phyloP scores from a whole-genome alignment of 2,329 filamentous ascomycete species.

The Verruconis gallopava region DNA sequence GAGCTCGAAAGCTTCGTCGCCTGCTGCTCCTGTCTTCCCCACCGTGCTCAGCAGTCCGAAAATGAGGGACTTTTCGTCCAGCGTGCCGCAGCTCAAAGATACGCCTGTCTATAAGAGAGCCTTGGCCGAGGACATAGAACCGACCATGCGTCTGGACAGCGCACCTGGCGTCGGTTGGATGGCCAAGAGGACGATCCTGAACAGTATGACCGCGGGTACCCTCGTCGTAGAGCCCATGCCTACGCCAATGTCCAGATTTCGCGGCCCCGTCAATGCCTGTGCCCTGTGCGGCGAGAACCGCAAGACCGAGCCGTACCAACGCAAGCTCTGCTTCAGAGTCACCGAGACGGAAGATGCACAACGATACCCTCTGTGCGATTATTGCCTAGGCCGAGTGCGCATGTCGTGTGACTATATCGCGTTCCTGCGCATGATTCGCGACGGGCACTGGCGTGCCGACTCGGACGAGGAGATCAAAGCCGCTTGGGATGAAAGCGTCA shows the following conservation, averaged over 20 bases:
- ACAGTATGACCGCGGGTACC: conserved; percentile 69
- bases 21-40: conserved; percentile 37
- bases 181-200: conserved; percentile 71
- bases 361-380: conserved; percentile 77
- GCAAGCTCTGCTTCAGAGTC: conserved; percentile 79
- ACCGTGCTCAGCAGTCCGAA: not conserved
- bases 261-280: conserved; percentile 53
- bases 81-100: conserved; percentile 63
- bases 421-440: conserved; percentile 66
- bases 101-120: conserved; percentile 89
- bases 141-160: conserved; percentile 75
- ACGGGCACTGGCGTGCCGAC: conserved; percentile 80
- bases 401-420: conserved; percentile 82
- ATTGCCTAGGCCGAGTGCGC: conserved; percentile 72
- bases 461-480: conserved; percentile 72
- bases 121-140: conserved; percentile 83
- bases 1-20: conserved; percentile 35
- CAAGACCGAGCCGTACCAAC: conserved; percentile 54
- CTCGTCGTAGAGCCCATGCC: conserved; percentile 84
- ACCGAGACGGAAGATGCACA: conserved; percentile 75
- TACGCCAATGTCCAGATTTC: conserved; percentile 39
- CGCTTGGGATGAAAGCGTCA: conserved; percentile 90
- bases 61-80: conserved; percentile 20
- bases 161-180: conserved; percentile 91
- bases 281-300: conserved; percentile 79